Conservation (phyloP, 2,329 filamentous ascomycete species). For the Scopulariopsis brevicaulis region DNA sequence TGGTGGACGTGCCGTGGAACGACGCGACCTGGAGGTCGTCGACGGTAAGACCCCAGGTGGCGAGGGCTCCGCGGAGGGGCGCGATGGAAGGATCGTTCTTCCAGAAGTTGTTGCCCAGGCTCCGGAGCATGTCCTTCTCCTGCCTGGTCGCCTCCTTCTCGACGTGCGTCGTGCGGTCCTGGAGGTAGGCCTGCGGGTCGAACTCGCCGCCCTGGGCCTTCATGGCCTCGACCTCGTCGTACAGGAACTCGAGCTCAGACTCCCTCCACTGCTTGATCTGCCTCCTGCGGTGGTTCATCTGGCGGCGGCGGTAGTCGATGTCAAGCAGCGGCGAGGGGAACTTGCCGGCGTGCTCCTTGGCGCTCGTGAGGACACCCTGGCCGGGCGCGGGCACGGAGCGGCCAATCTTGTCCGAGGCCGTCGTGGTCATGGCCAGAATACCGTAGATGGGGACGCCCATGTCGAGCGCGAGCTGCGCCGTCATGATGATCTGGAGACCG, state of each 20-base stretch:
- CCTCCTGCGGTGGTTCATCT: conserved; percentile 86
- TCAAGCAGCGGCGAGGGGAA: conserved; percentile 94
- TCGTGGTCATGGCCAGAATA: conserved; percentile 84
- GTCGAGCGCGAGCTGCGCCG: conserved; percentile 84
- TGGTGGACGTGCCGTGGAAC: conserved; percentile 97
- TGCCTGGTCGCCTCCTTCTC: conserved; percentile 77
- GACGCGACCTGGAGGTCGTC: conserved; percentile 92
- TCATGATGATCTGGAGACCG: conserved; percentile 98
- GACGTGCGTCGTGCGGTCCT: conserved; percentile 77
- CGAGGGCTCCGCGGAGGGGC: conserved; percentile 87
- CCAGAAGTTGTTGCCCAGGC: conserved; percentile 98
- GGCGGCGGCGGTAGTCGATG: conserved; percentile 92
- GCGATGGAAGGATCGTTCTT: conserved; percentile 89
- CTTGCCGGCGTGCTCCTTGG: conserved; percentile 80
- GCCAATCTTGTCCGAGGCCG: conserved; percentile 97
- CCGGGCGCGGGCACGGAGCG: conserved; percentile 94
- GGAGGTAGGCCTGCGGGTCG: conserved; percentile 72
- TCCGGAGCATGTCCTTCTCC: conserved; percentile 84
- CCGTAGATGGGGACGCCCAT: conserved; percentile 99
- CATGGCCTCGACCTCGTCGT: conserved; percentile 87
- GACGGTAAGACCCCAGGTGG: conserved; percentile 95
- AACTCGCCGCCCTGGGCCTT: conserved; percentile 66
- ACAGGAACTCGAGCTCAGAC: conserved; percentile 82
- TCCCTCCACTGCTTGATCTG: conserved; percentile 97
- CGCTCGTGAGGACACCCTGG: conserved; percentile 91